Evolutionary conservation across 1,284 basidiomycete species (phyloP), one percentile per base, ranked within the genome.

Genomic region (Cryptococcus sp.): DNA sequence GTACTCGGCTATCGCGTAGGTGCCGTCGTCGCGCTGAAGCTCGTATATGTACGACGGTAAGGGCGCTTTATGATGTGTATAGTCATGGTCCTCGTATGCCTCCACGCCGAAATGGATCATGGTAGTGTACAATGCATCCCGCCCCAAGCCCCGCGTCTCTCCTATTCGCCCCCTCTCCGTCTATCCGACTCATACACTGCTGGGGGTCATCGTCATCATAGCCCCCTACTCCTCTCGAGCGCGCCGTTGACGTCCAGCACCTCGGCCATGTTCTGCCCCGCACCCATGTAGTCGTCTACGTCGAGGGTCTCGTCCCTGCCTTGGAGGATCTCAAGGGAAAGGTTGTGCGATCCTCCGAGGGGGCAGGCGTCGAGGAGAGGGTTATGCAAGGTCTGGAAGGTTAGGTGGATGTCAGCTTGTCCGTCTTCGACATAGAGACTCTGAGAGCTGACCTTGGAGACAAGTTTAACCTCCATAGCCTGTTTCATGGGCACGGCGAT

Each of bases 401-500:
- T 9, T 33, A 33, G 36, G 15, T 24, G 40, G 33, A 33, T 21
- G 20, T 39, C 23, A 45, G 49, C n/a, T 13, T 45, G 24, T 48
- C 37, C 45, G 33, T 9, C n/a, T 23, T 37, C 16, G 18, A 9
- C 9, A 18, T 3, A 44, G 42, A 5, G 33, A 15, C 5, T 16
- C 12, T 20, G 11, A 3, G n/a, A 33, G 79, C 86, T 69, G 68
- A 93, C 93, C 59, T 84, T 77, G 50, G 83, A 78, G 15, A 91
- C 90, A 47, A 93, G 83, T 80, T 88, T 89, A 68, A 93, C 83
- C 77, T 98, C 95, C 95, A 98, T 98, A 67, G 95, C 80, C 56
- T 86, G 80, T 45, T 93, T 83, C 73, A 96, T 83, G 5, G 95
- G 95, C 38, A 89, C 87, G 65, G 90, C 89, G 63, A 98, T 74